Evolutionary conservation across 2,329 filamentous ascomycete species (phyloP), one percentile per base, ranked within the genome.

Genomic region (Rhynchosporium secalis): DNA sequence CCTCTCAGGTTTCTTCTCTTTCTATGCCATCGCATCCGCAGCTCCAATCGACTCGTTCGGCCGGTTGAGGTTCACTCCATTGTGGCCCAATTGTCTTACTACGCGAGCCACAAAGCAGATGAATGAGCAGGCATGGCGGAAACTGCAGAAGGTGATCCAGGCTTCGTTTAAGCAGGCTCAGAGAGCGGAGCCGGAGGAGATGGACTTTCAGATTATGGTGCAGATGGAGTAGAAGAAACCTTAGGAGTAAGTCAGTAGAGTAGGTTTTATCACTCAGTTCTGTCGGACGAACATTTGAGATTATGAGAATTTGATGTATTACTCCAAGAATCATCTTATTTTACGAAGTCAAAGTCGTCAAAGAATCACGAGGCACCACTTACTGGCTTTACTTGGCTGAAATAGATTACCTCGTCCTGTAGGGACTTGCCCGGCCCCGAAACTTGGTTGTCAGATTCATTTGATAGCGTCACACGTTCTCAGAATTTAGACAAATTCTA

Each of bases 161-260:
- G 6, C 26, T 13, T 31, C 20, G 38, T 56, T 29, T 12, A 45
- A 45, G 9, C 36, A 55, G 38, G 52, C 41, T 3, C 52, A 31
- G 40, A 56, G 26, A 12, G 52, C 26, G 28, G 36, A 56, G 20
- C 36, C 36, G 26, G 13, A 31, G 3, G 38, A n/a, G 52, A 41
- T 13, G 40, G 12, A 33, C 3, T 45, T 45, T 3, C 38, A 43
- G 26, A 45, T 56, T 45, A 15, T n/a, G 5, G n/a, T 45, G 6
- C n/a, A 15, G 43, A 45, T 7, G 43, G 15, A 6, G 8, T 45
- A n/a, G 6, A n/a, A 7, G 1, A 45, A n/a, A 15, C 7, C 13
- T n/a, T 3, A 6, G 15, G 43, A 45, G 36, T 40, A 54, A 51
- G 43, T 56, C 58, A 60, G 26, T 20, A 40, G 36, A 43, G 43